Base-by-base conservation (phyloP, 129 eudicot species). In the Glebionis coronaria region DNA sequence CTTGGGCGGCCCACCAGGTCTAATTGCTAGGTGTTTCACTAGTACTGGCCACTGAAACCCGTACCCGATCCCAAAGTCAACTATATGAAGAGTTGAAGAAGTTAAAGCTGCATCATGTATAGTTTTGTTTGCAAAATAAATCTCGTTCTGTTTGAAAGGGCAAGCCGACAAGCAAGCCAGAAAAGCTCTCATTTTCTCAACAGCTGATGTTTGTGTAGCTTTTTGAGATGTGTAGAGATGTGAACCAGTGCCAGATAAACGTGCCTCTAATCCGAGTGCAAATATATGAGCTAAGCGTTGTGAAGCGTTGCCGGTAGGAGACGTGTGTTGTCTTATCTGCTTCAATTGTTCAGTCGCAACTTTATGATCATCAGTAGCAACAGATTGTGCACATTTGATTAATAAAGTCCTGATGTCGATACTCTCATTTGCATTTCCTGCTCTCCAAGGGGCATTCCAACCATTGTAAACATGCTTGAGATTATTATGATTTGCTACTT, bases 41-140 rank as follows among this genome's bases (percentile, higher is more conserved):
- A 89, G 78, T 9, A 83, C 72, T 11, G 93, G 93, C 93, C 93
- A 89, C 62, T 89, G 96, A 67, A 89, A 88, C 58, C 96, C 93
- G 21, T 89, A 85, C 21, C 25, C 73, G 23, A 89, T 85, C 21
- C 93, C 96, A 56, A 89, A 89, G 71, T 89, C 96, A 11, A 88
- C 53, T 27, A 89, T 66, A 69, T 89, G 96, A 53, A 89, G 84
- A 0, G 81, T 83, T 9, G 75, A 54, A 12, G 84, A 77, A 28
- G 62, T 61, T 44, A 59, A 65, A 29, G 90, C 69, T 19, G 65
- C 62, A 10, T 66, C 56, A 35, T 52, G 29, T 52, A 89, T 83
- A 65, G 80, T 83, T 73, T 67, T 81, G 67, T 76, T 89, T 6
- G 91, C 81, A 25, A 83, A 89, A 66, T 66, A 63, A n/a, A 81